phyloP scores from a whole-genome alignment of 2,329 filamentous ascomycete genomes.

The Hirsutella rhossiliensis region DNA sequence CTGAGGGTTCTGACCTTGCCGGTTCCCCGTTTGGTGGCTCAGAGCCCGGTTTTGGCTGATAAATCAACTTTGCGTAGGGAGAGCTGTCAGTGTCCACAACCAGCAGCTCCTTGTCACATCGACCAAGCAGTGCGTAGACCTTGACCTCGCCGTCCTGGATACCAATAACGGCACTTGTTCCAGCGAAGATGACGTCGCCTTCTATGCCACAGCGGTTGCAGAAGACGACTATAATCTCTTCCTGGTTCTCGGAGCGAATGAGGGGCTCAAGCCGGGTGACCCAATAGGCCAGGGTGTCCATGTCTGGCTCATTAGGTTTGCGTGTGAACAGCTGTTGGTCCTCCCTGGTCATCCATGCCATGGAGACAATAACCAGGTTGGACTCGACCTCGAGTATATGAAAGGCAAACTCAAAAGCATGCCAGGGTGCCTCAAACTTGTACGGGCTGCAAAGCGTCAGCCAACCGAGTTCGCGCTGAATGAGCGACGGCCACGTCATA shows the following conservation, averaged over 20 bases:
- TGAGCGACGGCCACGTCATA: conserved; percentile 16
- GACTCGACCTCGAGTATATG: conserved; percentile 45
- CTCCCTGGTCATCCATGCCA: conserved; percentile 64
- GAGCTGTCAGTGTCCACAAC: conserved; percentile 48
- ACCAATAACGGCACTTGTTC: conserved; percentile 59
- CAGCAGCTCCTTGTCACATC: conserved; percentile 56
- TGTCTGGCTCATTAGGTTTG: conserved; percentile 48
- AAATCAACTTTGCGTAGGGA: conserved; percentile 32
- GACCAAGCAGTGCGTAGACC: conserved; percentile 58
- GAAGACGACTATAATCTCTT: conserved; percentile 57
- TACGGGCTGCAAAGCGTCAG: conserved; percentile 15
- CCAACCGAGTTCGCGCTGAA: not conserved
- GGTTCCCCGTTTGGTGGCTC: not conserved
- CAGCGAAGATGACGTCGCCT: conserved; percentile 55
- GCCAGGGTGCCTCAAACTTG: conserved; percentile 26
- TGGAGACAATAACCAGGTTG: conserved; percentile 56
- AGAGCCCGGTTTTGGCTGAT: conserved; percentile 5
- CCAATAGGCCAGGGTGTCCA: conserved; percentile 68
- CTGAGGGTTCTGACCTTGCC: not conserved
- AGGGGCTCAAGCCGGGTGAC: conserved; percentile 56
- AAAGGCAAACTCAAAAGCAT: conserved; percentile 31
- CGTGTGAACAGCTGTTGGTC: conserved; percentile 32
- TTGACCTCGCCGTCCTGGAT: conserved; percentile 53
- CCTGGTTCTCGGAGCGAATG: conserved; percentile 34
- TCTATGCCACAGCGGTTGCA: conserved; percentile 61